Evolutionary conservation across 2,329 filamentous ascomycete species (phyloP).

Genomic region (Dactylellina cionopaga): DNA sequence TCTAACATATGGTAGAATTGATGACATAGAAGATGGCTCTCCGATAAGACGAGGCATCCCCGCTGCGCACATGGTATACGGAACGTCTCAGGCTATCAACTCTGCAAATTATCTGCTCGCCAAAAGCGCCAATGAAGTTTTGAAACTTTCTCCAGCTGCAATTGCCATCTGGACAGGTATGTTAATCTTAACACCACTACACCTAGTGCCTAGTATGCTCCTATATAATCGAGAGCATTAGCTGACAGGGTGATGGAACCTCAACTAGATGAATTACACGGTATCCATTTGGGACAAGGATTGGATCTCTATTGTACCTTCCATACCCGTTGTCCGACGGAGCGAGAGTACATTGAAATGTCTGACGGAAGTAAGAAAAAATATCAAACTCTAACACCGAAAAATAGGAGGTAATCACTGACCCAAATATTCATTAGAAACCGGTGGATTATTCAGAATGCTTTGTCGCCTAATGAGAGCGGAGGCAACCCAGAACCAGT

Average conservation of each 20-base stretch:
- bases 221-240: no score
- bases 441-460: slow-evolving; percentile 18
- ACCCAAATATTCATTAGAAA: slow-evolving; percentile 7
- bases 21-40: no score
- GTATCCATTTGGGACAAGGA: slow-evolving; percentile 12
- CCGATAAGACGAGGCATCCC: neutral
- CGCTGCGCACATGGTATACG: slow-evolving; percentile 16
- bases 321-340: neutral
- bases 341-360: slow-evolving; percentile 27
- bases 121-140: slow-evolving; percentile 10
- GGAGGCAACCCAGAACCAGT: slow-evolving; percentile 22
- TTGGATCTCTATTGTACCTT: slow-evolving; percentile 9
- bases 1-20: no score
- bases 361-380: slow-evolving; percentile 28
- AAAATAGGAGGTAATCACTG: neutral
- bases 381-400: neutral
- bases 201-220: no score
- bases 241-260: neutral
- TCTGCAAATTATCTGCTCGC: slow-evolving; percentile 22
- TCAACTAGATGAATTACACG: slow-evolving; percentile 6
- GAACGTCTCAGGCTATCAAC: slow-evolving; percentile 16
- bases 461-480: slow-evolving; percentile 14
- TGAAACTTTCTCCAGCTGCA: slow-evolving; percentile 4
- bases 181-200: neutral
- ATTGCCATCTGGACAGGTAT: slow-evolving; percentile 14